A percentile compares a stretch with the other conserved stretches of the same genome.
Evolutionary conservation across 495 filamentous ascomycete species (phyloP).

Genomic region (Penicillium steckii): DNA sequence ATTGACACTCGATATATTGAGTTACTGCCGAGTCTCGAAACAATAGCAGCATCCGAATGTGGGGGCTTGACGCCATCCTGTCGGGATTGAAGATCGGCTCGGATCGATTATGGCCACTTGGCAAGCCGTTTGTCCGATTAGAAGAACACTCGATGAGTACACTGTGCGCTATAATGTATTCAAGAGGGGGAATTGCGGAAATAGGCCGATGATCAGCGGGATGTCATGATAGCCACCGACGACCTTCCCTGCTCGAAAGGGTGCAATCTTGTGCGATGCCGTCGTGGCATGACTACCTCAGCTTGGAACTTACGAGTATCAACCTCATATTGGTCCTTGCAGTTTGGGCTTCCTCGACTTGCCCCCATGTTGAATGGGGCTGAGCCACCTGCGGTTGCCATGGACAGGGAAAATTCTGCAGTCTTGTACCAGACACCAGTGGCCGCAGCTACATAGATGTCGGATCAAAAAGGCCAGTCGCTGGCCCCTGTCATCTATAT

Average conservation of each 20-base stretch:
- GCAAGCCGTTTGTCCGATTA: too few species aligned
- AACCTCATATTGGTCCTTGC: not conserved
- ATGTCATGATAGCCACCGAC: too few species aligned
- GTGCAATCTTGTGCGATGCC: not conserved
- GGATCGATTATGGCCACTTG: constrained; percentile 3
- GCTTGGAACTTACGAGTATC: not conserved
- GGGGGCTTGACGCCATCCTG: constrained; percentile 17
- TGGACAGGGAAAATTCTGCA: not conserved
- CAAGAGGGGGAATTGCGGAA: too few species aligned
- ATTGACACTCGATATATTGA: constrained; percentile 1
- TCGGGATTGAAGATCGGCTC: constrained; percentile 3
- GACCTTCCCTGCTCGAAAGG: too few species aligned
- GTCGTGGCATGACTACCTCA: not conserved
- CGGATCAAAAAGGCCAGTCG: too few species aligned
- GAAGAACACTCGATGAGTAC: too few species aligned
- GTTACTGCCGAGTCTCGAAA: constrained; percentile 5
- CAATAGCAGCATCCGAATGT: constrained; percentile 11
- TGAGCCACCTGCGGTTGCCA: not conserved
- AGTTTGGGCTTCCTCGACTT: not conserved
- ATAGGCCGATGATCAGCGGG: too few species aligned
- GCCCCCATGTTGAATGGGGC: not conserved
- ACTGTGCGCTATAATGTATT: too few species aligned
- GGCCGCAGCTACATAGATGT: too few species aligned
- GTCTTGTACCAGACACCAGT: not conserved
- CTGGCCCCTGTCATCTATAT: not conserved